Evolutionary conservation across 2,329 filamentous ascomycete species (phyloP).

Genomic region (Curvularia lunata): DNA sequence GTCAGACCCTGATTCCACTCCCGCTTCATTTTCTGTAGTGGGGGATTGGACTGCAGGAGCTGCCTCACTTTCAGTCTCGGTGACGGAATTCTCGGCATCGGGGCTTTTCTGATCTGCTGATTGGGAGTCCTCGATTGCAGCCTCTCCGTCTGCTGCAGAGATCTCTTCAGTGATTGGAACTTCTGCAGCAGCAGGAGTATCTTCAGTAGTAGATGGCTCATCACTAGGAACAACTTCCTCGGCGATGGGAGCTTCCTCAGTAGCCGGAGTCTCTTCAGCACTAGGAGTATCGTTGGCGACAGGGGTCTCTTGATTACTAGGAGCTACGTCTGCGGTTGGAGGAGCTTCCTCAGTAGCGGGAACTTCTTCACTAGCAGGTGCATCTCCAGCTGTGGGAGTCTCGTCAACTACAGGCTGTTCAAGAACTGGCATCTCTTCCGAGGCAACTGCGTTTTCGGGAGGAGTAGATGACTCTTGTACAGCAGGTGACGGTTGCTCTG

Average conservation of each 20-base stretch:
- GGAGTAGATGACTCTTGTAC: background rate
- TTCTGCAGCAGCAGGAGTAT: background rate
- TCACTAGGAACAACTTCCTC: background rate
- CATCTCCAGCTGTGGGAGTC: background rate
- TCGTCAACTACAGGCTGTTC: constrained; percentile 7
- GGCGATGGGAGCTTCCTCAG: constrained; percentile 7
- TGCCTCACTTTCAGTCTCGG: background rate
- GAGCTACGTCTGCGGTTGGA: background rate
- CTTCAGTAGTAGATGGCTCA: background rate
- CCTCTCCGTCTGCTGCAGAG: background rate
- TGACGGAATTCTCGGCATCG: background rate
- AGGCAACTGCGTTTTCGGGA: background rate
- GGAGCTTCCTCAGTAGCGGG: constrained; percentile 5
- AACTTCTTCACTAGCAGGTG: background rate
- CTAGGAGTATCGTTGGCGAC: background rate
- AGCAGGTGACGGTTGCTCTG: constrained; percentile 1
- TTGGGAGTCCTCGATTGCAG: background rate
- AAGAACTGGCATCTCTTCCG: background rate
- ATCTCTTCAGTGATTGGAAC: background rate
- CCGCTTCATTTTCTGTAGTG: constrained; percentile 3
- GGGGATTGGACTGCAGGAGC: background rate
- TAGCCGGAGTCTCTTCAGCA: too few relatives aligned
- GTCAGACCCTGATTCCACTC: constrained; percentile 3
- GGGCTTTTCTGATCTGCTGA: background rate
- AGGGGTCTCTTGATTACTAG: background rate